Evolutionary conservation across 1,284 basidiomycete genomes (phyloP).

Genomic region (Moesziomyces parantarcticus): DNA sequence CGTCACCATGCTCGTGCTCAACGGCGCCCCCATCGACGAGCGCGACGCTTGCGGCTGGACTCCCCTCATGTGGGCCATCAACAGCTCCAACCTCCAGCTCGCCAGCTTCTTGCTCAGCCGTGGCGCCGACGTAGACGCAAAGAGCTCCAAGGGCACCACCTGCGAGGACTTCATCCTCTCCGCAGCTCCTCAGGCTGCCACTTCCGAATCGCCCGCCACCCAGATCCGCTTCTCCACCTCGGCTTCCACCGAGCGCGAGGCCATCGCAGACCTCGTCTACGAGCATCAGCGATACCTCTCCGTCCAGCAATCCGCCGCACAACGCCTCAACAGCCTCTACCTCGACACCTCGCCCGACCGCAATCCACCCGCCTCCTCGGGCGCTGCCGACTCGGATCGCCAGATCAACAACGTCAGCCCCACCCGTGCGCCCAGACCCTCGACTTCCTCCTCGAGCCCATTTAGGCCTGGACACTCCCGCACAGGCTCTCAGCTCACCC

Average conservation of each 20-base stretch:
- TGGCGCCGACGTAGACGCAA: slow-evolving; percentile 70
- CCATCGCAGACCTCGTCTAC: slow-evolving; percentile 59
- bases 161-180: slow-evolving; percentile 63
- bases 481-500: slow-evolving; percentile 32
- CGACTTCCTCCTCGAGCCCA: slow-evolving; percentile 16
- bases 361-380: neutral
- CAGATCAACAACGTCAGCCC: slow-evolving; percentile 22
- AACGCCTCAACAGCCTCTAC: slow-evolving; percentile 36
- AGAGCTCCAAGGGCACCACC: slow-evolving; percentile 50
- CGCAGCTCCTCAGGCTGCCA: slow-evolving; percentile 38
- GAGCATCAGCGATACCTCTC: slow-evolving; percentile 50
- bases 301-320: slow-evolving; percentile 37
- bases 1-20: slow-evolving; percentile 52
- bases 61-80: slow-evolving; percentile 89
- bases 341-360: slow-evolving; percentile 32
- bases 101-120: slow-evolving; percentile 91
- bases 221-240: neutral
- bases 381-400: neutral
- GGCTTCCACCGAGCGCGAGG: slow-evolving; percentile 40
- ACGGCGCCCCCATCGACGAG: slow-evolving; percentile 58
- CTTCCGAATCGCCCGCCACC: neutral
- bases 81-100: slow-evolving; percentile 87
- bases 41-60: slow-evolving; percentile 79
- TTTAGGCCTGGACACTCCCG: slow-evolving; percentile 41
- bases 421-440: slow-evolving; percentile 5